phyloP scores from a whole-genome alignment of 208 protist species.

The Trypanosoma caninum region DNA sequence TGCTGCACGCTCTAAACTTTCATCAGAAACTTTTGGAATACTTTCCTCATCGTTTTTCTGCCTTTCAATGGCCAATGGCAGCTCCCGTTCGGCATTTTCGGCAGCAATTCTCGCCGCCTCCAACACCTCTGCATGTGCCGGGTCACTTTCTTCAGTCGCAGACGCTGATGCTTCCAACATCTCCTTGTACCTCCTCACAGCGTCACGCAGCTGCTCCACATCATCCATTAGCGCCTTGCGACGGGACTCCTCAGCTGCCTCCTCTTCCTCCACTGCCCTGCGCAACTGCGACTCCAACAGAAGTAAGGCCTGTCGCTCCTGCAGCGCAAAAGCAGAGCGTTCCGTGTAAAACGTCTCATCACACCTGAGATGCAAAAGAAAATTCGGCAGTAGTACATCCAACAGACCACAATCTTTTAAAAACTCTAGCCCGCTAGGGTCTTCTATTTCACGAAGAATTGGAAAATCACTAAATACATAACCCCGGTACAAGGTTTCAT shows the following conservation, averaged over 20 bases:
- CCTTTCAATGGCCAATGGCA: slow-evolving; percentile 34
- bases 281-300: slow-evolving; percentile 13
- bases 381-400: slow-evolving; percentile 34
- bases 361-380: slow-evolving; percentile 59
- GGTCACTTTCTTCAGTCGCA: not conserved
- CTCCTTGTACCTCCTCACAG: slow-evolving; percentile 25
- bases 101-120: slow-evolving; percentile 26
- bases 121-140: slow-evolving; percentile 28
- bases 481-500: slow-evolving; percentile 47
- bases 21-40: not conserved
- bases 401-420: slow-evolving; percentile 39
- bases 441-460: slow-evolving; percentile 3
- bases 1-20: slow-evolving; percentile 1
- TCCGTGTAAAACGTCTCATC: slow-evolving; percentile 40
- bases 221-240: not conserved
- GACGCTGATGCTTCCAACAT: not conserved
- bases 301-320: slow-evolving; percentile 4
- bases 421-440: slow-evolving; percentile 20
- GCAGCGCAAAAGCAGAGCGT: slow-evolving; percentile 15
- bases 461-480: slow-evolving; percentile 80
- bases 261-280: slow-evolving; percentile 17
- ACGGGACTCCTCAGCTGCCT: slow-evolving; percentile 31
- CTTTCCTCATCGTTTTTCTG: slow-evolving; percentile 22
- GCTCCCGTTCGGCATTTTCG: slow-evolving; percentile 28
- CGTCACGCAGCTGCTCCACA: slow-evolving; percentile 10